Evolutionary conservation across 179 eudicot genomes (phyloP), one percentile per base, ranked within the genome.

Genomic region (Sideroxylon spinosum): DNA sequence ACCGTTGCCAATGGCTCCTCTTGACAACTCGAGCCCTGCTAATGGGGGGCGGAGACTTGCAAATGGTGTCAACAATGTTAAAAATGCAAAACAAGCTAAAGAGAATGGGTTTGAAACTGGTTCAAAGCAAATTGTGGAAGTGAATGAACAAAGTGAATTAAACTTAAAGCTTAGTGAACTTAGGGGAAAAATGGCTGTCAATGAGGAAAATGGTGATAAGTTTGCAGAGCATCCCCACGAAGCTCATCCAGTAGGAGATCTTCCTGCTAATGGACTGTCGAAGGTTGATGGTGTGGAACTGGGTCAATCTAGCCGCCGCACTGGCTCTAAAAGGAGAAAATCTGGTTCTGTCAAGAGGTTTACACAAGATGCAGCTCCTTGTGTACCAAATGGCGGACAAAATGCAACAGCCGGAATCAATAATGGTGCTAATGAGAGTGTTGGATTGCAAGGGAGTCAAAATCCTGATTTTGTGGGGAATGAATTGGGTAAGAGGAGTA

Each of bases 271-370:
- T 86, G 82, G 87, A 71, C 82, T 76, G 14, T 78, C 86, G n/a
- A 89, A 89, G 71, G 80, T 71, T 79, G 83, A 87, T 73, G 69
- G 82, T 75, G 78, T 48, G 61, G 92, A 89, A 57, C 84, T 85
- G 37, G 86, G 81, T 72, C 92, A 86, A 75, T 44, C 82, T 82
- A 86, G 85, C 85, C 91, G 86, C 37, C 82, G 83, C 49, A 88
- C 84, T 77, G 97, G 97, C 74, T 90, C 99, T 65, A 95, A 81
- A 75, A 86, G 90, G 85, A 92, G 98, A 86, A 94, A 96, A 79
- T 91, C 98, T 71, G 92, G 97, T 75, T 88, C 88, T 77, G 97
- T 94, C 32, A 91, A 91, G 82, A 87, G 97, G 90, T 96, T 96
- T 69, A 87, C 81, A 50, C 88, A 81, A 71, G 92, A 90, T 53